Percentiles rank a stretch among this genome's conserved stretches.
Conservation (phyloP, 2,329 filamentous ascomycete genomes). For the Pseudogymnoascus pannorum region DNA sequence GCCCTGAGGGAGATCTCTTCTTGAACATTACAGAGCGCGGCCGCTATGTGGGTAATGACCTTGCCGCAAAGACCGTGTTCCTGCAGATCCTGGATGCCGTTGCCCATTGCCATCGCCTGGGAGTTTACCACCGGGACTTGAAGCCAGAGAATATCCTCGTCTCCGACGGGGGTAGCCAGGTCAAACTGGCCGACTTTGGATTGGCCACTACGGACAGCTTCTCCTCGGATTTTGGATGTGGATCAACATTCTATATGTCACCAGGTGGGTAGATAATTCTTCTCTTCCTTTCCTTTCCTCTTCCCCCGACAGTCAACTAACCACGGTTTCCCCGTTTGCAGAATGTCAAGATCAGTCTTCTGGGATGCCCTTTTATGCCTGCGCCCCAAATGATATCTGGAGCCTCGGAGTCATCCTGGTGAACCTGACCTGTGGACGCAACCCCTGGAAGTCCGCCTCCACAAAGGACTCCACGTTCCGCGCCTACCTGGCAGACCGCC, state of each 20-base stretch:
- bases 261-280: slow-evolving; percentile 62
- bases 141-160: slow-evolving; percentile 98
- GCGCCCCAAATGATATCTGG: slow-evolving; percentile 95
- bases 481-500: slow-evolving; percentile 75
- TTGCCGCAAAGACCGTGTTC: slow-evolving; percentile 78
- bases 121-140: slow-evolving; percentile 94
- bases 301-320: slow-evolving; percentile 18
- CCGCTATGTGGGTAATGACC: slow-evolving; percentile 88
- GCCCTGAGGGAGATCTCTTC: slow-evolving; percentile 93
- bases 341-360: slow-evolving; percentile 81
- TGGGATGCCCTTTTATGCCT: slow-evolving; percentile 73
- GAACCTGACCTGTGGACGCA: slow-evolving; percentile 94
- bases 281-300: slow-evolving; percentile 14
- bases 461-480: slow-evolving; percentile 90
- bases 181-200: slow-evolving; percentile 96
- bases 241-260: slow-evolving; percentile 99
- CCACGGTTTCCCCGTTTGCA: slow-evolving; percentile 35
- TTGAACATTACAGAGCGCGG: slow-evolving; percentile 94
- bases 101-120: slow-evolving; percentile 83
- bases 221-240: slow-evolving; percentile 93
- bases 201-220: slow-evolving; percentile 77
- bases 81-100: slow-evolving; percentile 96
- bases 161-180: slow-evolving; percentile 76
- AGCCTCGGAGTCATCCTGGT: slow-evolving; percentile 96
- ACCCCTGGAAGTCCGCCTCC: slow-evolving; percentile 97